Percentiles rank a stretch among this genome's conserved stretches.
These are phyloP conservation scores for Croton setiger DNA, from an alignment of 441 rosid genomes.

Conservation along the genomic window DNA sequence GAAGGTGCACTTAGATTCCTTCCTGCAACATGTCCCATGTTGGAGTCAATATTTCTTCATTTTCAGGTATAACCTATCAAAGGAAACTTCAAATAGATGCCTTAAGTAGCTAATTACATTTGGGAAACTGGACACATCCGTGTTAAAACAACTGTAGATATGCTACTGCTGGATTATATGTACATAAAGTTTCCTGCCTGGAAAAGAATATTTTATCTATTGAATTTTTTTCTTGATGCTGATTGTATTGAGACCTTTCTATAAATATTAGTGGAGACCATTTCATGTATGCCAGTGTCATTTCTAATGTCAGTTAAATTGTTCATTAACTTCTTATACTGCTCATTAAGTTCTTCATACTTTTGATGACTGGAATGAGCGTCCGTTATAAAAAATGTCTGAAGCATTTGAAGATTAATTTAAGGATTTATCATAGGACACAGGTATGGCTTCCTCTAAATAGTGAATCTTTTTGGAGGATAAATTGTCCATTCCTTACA, in stretches of 20 bases:
- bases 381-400: not conserved
- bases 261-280: not conserved
- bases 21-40: conserved; percentile 54
- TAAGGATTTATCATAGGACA: not conserved
- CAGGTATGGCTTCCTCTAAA: not conserved
- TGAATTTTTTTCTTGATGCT: not conserved
- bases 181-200: not conserved
- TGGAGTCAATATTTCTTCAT: conserved; percentile 54
- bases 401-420: not conserved
- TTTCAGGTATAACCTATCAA: conserved; percentile 59
- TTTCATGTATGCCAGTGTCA: not conserved
- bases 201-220: conserved; percentile 5
- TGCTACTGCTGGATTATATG: not conserved
- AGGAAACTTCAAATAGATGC: not conserved
- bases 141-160: not conserved
- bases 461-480: conserved; percentile 2
- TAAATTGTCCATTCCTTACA: not conserved
- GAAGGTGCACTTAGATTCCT: conserved; percentile 51
- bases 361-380: not conserved
- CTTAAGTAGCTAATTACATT: not conserved
- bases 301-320: not conserved
- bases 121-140: not conserved
- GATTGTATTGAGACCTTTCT: not conserved
- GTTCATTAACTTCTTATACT: not conserved
- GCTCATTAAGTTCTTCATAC: not conserved